Base-by-base conservation (phyloP, 2,329 filamentous ascomycete genomes). In the Talaromyces pinophilus region DNA sequence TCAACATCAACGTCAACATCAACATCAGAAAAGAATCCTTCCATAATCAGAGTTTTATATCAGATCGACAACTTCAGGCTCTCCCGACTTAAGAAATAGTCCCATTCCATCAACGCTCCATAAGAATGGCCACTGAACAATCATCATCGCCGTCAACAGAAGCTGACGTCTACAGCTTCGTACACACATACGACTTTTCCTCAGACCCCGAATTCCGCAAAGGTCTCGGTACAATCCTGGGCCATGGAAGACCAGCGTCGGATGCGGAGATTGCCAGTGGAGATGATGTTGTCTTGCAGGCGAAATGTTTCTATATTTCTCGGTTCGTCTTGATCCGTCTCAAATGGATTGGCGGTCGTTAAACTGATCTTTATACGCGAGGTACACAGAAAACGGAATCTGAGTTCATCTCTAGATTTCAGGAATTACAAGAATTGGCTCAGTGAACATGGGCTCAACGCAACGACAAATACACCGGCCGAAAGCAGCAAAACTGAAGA, bases 341-440 rank as follows among this genome's bases (percentile, higher is more conserved):
- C 44, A 25, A 48, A 13, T 13, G 19, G 11, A 22, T 22, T 48
- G n/a, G 44, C n/a, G n/a, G n/a, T 46, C n/a, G 11, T 22, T 46
- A 5, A 46, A 10, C 44, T 46, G 19, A 46, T 19, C 30, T 2
- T 46, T 46, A 46, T 13, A 22, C 2, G 19, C 54, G 38, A 61
- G 11, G 25, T 11, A 10, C 33, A 19, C 57, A 80, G 80, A 48
- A 82, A 81, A 72, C 70, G 77, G 63, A 77, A 77, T 2, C 59
- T 80, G 17, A 63, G 69, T 5, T 67, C 73, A 2, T 71, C 83
- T 19, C 84, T 94, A 68, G 86, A 92, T 74, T 91, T 90, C 70
- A 79, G 86, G 63, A 79, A 80, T 61, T 95, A 93, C 80, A 88
- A 89, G 74, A 76, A 81, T 38, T 93, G 91, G 87, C 78, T 88